These are phyloP conservation scores for Penicillium frequentans DNA, from an alignment of 2,329 filamentous ascomycete genomes.

Conservation along the genomic window DNA sequence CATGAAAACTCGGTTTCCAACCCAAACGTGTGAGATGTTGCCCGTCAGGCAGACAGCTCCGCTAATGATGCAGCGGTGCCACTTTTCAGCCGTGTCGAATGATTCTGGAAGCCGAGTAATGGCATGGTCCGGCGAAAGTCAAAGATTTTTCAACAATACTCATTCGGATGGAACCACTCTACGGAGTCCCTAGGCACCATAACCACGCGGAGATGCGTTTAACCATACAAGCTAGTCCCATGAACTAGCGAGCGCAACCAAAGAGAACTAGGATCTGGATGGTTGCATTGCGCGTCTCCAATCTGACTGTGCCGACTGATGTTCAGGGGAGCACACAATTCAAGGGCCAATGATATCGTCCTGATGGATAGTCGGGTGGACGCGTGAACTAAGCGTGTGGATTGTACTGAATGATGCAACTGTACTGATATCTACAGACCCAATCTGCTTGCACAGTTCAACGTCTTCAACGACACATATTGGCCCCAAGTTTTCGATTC, in stretches of 20 bases:
- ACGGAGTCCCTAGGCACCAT: background rate
- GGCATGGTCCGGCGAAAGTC: background rate
- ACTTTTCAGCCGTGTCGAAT: background rate
- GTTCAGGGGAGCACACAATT: background rate
- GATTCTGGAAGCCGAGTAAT: background rate
- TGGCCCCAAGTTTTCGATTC: background rate
- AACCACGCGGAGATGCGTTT: background rate
- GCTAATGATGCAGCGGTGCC: background rate
- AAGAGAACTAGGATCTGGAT: background rate
- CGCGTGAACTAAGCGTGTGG: background rate
- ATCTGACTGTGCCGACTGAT: background rate
- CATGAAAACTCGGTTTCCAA: background rate
- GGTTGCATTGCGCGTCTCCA: background rate
- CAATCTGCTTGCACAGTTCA: background rate
- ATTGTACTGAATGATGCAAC: background rate
- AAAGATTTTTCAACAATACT: background rate
- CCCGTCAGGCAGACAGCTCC: background rate
- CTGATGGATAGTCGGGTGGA: background rate
- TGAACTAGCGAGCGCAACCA: background rate
- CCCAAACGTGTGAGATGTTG: background rate
- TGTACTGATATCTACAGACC: background rate
- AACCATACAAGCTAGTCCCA: background rate
- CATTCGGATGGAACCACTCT: background rate
- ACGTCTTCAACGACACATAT: background rate
- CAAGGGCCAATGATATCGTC: background rate